Evolutionary conservation across 176 grass and related monocot genomes (phyloP), one percentile per base, ranked within the genome.

Genomic region (Chloris gayana): DNA sequence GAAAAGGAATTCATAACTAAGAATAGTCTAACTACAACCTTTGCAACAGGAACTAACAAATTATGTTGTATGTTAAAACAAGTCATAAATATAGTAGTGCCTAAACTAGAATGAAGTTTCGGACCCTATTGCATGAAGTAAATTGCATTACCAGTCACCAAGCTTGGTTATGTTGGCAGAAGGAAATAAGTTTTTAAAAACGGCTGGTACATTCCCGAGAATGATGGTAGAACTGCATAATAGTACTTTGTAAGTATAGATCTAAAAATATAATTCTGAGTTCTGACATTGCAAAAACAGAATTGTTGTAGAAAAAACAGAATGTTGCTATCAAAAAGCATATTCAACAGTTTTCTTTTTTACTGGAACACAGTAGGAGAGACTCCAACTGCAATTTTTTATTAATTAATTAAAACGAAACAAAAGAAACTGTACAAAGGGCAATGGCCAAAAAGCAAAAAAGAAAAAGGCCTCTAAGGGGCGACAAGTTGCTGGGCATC

Each of bases 191-290:
- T 89, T 98, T 79, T 67, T 85, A 17, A 94, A 91, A 72, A 88
- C 83, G 70, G 90, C 86, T 18, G 95, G 95, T 72, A 98, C 92
- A 91, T 98, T 98, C 78, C 95, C 21, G 95, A 94, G 86, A 98
- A 98, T 5, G 92, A 90, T 81, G 95, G 95, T 64, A 98, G 81
- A 86, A 98, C 95, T 98, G 88, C 76, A 92, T 66, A 76, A 76
- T 49, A 90, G 62, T 61, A 37, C 18, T 35, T 37, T 61, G 34
- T 88, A 71, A 80, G 64, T 45, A 81, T 53, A 90, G 15, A 86
- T 25, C 41, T 77, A 61, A 4, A 37, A 37, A 37, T 5, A 37
- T n/a, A n/a, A n/a, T n/a, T n/a, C n/a, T n/a, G n/a, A n/a, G n/a
- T n/a, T n/a, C n/a, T n/a, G n/a, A n/a, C 42, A 70, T 73, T 58